A percentile compares a stretch with the other conserved stretches of the same genome.
Conservation (phyloP, 2,329 filamentous ascomycete species). For the Paracamarosporium sp. region DNA sequence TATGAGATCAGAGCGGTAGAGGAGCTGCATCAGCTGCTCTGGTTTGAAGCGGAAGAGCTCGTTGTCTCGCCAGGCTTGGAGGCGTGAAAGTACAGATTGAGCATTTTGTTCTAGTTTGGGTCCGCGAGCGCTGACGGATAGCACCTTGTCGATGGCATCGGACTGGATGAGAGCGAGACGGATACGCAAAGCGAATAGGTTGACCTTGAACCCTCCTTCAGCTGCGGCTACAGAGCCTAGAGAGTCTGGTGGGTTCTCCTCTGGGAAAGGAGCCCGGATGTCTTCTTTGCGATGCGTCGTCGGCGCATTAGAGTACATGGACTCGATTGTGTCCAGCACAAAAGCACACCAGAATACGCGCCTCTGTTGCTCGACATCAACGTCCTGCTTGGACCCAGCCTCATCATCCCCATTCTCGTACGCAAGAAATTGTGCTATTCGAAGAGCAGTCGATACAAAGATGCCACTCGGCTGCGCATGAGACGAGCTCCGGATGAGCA, state of each 20-base stretch:
- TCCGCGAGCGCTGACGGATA: slow-evolving; percentile 16
- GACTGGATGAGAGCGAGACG: slow-evolving; percentile 29
- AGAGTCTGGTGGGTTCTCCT: slow-evolving; percentile 18
- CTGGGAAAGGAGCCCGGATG: slow-evolving; percentile 15
- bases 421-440: slow-evolving; percentile 27
- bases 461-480: slow-evolving; percentile 20
- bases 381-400: slow-evolving; percentile 5
- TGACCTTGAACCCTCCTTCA: slow-evolving; percentile 28
- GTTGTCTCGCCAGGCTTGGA: slow-evolving; percentile 24
- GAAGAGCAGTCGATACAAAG: slow-evolving; percentile 30
- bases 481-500: slow-evolving; percentile 20
- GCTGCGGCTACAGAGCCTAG: slow-evolving; percentile 26
- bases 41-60: slow-evolving; percentile 27
- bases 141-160: slow-evolving; percentile 29
- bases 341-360: slow-evolving; percentile 35
- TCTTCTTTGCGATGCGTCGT: slow-evolving; percentile 28
- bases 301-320: slow-evolving; percentile 22
- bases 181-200: slow-evolving; percentile 26
- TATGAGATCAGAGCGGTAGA: slow-evolving; percentile 32
- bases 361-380: slow-evolving; percentile 25
- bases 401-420: slow-evolving; percentile 19
- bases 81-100: slow-evolving; percentile 11
- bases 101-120: slow-evolving; percentile 10
- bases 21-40: slow-evolving; percentile 25
- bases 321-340: slow-evolving; percentile 23